These are phyloP conservation scores for Aspergillus avenaceus DNA, from an alignment of 495 filamentous ascomycete species.

Conservation along the genomic window DNA sequence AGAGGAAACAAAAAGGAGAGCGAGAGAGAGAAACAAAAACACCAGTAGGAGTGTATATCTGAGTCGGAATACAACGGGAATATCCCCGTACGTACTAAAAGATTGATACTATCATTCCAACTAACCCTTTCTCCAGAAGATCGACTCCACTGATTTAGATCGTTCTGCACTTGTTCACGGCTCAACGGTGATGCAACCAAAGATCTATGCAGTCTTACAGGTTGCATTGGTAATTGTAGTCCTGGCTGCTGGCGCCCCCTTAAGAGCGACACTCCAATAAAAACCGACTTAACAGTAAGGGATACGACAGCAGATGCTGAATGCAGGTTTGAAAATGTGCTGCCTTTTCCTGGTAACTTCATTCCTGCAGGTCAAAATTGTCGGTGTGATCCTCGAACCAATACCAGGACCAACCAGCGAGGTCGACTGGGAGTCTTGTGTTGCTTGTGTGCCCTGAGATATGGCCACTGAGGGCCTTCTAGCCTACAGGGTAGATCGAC, in stretches of 20 bases:
- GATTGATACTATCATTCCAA: too few species aligned
- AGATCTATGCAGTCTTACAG: not conserved
- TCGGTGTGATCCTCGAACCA: not conserved
- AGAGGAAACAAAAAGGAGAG: not conserved
- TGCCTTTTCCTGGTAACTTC: not conserved
- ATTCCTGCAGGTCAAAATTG: not conserved
- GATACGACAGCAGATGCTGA: not conserved
- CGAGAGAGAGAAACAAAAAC: not conserved
- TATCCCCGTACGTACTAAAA: slow-evolving; percentile 1
- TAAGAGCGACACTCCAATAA: too few species aligned
- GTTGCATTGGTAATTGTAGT: not conserved
- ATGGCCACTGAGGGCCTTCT: too few species aligned
- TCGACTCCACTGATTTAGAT: not conserved
- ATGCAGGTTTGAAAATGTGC: not conserved
- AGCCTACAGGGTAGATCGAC: too few species aligned
- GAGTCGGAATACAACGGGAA: too few species aligned
- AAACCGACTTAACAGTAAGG: not conserved
- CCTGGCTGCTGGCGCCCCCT: not conserved
- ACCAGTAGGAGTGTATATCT: too few species aligned
- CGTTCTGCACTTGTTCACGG: not conserved
- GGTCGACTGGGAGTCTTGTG: too few species aligned
- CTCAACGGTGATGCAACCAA: not conserved
- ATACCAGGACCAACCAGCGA: too few species aligned
- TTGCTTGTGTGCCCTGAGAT: too few species aligned
- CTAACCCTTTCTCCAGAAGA: not conserved